These are phyloP conservation scores for Aspergillus kassunensis DNA, from an alignment of 495 filamentous ascomycete species.

Conservation along the genomic window DNA sequence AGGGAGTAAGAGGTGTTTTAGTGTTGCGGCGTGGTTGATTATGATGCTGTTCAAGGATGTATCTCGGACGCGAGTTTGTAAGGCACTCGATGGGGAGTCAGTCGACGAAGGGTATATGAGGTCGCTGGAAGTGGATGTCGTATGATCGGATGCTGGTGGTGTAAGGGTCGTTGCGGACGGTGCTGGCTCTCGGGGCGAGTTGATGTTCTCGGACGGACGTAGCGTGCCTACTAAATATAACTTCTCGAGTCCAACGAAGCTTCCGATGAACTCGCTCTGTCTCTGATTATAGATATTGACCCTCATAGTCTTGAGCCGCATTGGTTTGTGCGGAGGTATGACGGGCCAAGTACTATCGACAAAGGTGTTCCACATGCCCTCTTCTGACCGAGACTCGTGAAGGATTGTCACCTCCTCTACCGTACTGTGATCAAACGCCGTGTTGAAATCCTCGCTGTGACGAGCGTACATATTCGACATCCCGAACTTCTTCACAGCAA, in stretches of 20 bases:
- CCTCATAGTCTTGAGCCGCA: constrained; percentile 37
- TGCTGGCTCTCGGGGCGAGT: constrained; percentile 23
- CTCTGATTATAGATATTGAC: constrained; percentile 39
- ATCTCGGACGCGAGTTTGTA: constrained; percentile 35
- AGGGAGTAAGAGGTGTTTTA: constrained; percentile 55
- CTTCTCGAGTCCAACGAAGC: constrained; percentile 38
- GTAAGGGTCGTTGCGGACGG: constrained; percentile 24
- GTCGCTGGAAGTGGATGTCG: constrained; percentile 10
- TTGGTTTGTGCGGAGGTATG: constrained; percentile 15
- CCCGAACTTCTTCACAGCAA: constrained; percentile 46
- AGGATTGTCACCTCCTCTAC: constrained; percentile 52
- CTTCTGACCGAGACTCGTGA: constrained; percentile 38
- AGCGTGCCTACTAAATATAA: constrained; percentile 45
- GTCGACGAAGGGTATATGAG: constrained; percentile 22
- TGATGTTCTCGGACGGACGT: constrained; percentile 27
- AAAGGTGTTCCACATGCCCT: constrained; percentile 47
- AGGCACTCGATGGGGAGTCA: constrained; percentile 24
- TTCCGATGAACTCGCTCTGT: constrained; percentile 36
- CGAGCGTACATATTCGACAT: constrained; percentile 56
- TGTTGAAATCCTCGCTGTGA: constrained; percentile 41
- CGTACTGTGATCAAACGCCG: constrained; percentile 34
- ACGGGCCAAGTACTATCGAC: constrained; percentile 51
- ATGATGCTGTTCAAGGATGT: constrained; percentile 42
- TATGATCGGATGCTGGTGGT: constrained; percentile 25
- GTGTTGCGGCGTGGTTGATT: constrained; percentile 44